Evolutionary conservation across 179 eudicot genomes (phyloP).

Genomic region (Patellifolia procumbens): DNA sequence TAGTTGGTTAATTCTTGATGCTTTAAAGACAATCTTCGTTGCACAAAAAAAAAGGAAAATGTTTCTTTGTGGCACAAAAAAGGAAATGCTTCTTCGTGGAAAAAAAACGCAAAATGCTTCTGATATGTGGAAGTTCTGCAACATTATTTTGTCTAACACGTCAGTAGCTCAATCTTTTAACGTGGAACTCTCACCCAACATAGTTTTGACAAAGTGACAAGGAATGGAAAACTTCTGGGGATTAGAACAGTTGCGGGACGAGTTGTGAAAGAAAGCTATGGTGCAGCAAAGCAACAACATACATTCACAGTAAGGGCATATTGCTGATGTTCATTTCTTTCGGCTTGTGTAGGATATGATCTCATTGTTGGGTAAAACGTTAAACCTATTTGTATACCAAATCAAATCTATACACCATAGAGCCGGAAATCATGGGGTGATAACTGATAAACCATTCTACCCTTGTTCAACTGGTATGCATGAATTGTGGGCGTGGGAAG

Average conservation of each 20-base stretch:
- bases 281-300: slow-evolving; percentile 81
- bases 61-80: neutral
- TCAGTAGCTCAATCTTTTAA: neutral
- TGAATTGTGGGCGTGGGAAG: too few relatives aligned
- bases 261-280: slow-evolving; percentile 85
- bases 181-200: slow-evolving; percentile 20
- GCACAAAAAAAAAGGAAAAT: too few relatives aligned
- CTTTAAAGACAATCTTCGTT: neutral
- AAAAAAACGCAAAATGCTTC: neutral
- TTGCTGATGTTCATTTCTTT: slow-evolving; percentile 10
- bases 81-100: neutral
- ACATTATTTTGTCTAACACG: neutral
- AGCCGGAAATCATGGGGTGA: too few relatives aligned
- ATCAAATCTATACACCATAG: too few relatives aligned
- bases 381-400: neutral
- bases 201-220: slow-evolving; percentile 62
- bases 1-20: neutral
- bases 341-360: neutral
- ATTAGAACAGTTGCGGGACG: slow-evolving; percentile 74
- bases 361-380: neutral
- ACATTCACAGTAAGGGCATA: slow-evolving; percentile 74
- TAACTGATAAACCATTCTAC: too few relatives aligned
- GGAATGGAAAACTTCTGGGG: slow-evolving; percentile 47
- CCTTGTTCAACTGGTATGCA: too few relatives aligned
- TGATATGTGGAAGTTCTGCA: neutral